A percentile compares a stretch with the other conserved stretches of the same genome.
Evolutionary conservation across 306 rosid genomes (phyloP).

Genomic region (Parietaria judaica): DNA sequence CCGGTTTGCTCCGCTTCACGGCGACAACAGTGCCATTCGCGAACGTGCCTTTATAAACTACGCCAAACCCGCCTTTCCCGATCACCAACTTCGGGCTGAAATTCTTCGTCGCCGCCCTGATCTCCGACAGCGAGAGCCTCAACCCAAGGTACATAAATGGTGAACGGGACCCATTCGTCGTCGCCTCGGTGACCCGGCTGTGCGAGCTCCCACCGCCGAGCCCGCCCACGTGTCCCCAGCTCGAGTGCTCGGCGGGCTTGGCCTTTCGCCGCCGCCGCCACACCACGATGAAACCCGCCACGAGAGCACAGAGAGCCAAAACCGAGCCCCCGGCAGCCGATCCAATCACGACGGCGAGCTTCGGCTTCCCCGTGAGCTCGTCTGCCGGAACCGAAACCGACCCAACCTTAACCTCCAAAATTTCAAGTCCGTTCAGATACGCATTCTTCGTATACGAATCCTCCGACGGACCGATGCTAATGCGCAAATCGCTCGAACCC

Average conservation of each 20-base stretch:
- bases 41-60: constrained; percentile 38
- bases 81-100: constrained; percentile 15
- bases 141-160: constrained; percentile 28
- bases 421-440: constrained; percentile 36
- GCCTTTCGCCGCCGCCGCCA: constrained; percentile 7
- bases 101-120: constrained; percentile 36
- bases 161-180: constrained; percentile 16
- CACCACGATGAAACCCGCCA: constrained; percentile 6
- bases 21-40: constrained; percentile 32
- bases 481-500: constrained; percentile 4
- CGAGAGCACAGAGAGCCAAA: constrained; percentile 18
- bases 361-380: not conserved
- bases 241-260: constrained; percentile 11
- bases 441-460: not conserved
- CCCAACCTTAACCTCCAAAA: constrained; percentile 20
- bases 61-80: constrained; percentile 39
- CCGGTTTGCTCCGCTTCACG: constrained; percentile 43
- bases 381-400: no score
- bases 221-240: constrained; percentile 29
- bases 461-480: not conserved
- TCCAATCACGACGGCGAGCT: constrained; percentile 16
- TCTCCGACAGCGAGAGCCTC: constrained; percentile 30
- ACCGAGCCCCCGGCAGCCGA: constrained; percentile 13
- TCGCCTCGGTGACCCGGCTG: constrained; percentile 20
- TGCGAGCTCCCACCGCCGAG: constrained; percentile 39